Evolutionary conservation across 495 filamentous ascomycete species (phyloP), one percentile per base, ranked within the genome.

Genomic region (Trichocladium uniseriatum): DNA sequence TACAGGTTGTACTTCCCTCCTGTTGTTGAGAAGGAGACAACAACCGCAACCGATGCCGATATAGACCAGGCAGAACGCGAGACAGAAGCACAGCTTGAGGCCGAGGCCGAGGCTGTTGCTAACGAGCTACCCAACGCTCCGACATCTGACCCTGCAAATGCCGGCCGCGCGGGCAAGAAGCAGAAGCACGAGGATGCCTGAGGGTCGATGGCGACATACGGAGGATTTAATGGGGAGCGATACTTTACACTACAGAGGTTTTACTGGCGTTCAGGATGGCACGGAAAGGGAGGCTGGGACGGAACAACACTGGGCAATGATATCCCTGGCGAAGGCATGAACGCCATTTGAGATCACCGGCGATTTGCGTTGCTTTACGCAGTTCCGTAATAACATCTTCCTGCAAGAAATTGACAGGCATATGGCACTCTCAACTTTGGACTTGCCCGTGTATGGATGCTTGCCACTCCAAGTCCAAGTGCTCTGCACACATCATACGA

Each of bases 1-100:
- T 6, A 40, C 13, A 68, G 67, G 31, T 51, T 58, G 0, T 65
- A 63, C 51, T 69, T 73, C 49, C 68, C 67, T 1, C 68, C 68
- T 4, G 53, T 67, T 9, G 32, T 56, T 28, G 62, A 64, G 11
- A 52, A 49, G 24, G 52, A 51, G 16, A 2, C 10, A 2, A 37
- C 39, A 18, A n/a, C 31, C 2, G 2, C 31, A 36, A 36, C 47
- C 59, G n/a, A n/a, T n/a, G 22, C 51, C 54, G 9, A 43, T 43
- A 52, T 54, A n/a, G 37, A 41, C 9, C 22, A 46, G 15, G 22
- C 58, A 29, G 50, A 50, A 1, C 39, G 57, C 6, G 59, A 57
- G 38, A 50, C 32, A 1, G 35, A 51, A n/a, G 58, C 47, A 6
- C 47, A 60, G 35, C 59, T 54, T 18, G 59, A 66, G 27, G 58